These are phyloP conservation scores for Suillus discolor DNA, from an alignment of 768 basidiomycete species.

Conservation along the genomic window DNA sequence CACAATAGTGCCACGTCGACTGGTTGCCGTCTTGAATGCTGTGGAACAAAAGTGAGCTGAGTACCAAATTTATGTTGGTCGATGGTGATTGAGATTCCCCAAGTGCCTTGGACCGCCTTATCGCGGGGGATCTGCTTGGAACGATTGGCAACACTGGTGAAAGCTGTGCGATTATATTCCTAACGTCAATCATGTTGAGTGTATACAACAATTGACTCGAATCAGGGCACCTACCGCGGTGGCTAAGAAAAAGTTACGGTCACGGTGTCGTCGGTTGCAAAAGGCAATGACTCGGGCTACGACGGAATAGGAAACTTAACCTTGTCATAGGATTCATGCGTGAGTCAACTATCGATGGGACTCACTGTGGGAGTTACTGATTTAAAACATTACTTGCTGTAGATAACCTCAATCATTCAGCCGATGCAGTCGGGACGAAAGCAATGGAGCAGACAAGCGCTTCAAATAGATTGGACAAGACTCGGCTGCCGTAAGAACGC, in stretches of 20 bases:
- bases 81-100: neutral
- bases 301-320: neutral
- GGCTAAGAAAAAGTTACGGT: neutral
- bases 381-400: neutral
- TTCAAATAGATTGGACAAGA: neutral
- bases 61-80: neutral
- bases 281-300: neutral
- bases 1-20: neutral
- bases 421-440: neutral
- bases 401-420: neutral
- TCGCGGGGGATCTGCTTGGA: neutral
- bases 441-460: neutral
- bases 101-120: neutral
- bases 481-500: constrained; percentile 1
- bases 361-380: too few species aligned
- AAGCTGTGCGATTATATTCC: neutral
- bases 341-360: neutral
- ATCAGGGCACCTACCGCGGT: neutral
- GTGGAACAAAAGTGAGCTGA: neutral
- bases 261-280: neutral
- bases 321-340: neutral
- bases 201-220: neutral
- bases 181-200: neutral
- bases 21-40: neutral
- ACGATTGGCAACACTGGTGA: neutral